Percentiles rank a stretch among this genome's conserved stretches.
These are phyloP conservation scores for Syzygium oleosum DNA, from an alignment of 345 rosid species.

Conservation along the genomic window DNA sequence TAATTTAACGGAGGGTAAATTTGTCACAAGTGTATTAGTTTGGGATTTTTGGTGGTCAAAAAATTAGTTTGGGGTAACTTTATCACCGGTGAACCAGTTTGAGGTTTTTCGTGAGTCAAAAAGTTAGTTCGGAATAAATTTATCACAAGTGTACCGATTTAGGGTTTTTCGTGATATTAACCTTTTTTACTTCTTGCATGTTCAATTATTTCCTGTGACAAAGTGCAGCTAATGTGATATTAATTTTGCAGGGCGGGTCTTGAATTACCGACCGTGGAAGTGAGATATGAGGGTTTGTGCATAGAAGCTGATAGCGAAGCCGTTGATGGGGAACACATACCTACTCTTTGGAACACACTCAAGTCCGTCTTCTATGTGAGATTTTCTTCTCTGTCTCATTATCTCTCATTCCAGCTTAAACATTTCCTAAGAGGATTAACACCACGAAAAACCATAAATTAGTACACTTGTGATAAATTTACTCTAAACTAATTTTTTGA, in stretches of 20 bases:
- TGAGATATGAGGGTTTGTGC: slow-evolving; percentile 17
- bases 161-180: too few relatives aligned
- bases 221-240: background rate
- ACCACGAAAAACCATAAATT: too few relatives aligned
- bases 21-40: too few relatives aligned
- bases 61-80: too few relatives aligned
- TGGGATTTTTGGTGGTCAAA: too few relatives aligned
- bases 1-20: too few relatives aligned
- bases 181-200: background rate
- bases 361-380: slow-evolving; percentile 18
- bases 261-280: slow-evolving; percentile 26
- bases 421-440: background rate
- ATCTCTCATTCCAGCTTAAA: background rate
- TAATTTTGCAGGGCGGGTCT: slow-evolving; percentile 16
- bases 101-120: too few relatives aligned
- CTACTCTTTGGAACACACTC: slow-evolving; percentile 30
- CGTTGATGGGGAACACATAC: slow-evolving; percentile 28
- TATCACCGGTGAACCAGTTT: too few relatives aligned
- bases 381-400: background rate
- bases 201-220: background rate
- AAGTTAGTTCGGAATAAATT: too few relatives aligned
- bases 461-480: too few relatives aligned
- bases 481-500: too few relatives aligned
- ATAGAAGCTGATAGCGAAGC: slow-evolving; percentile 27
- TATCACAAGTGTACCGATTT: too few relatives aligned